These are phyloP conservation scores for Leptographium wingfieldii DNA, from an alignment of 2,329 filamentous ascomycete genomes.

Conservation along the genomic window DNA sequence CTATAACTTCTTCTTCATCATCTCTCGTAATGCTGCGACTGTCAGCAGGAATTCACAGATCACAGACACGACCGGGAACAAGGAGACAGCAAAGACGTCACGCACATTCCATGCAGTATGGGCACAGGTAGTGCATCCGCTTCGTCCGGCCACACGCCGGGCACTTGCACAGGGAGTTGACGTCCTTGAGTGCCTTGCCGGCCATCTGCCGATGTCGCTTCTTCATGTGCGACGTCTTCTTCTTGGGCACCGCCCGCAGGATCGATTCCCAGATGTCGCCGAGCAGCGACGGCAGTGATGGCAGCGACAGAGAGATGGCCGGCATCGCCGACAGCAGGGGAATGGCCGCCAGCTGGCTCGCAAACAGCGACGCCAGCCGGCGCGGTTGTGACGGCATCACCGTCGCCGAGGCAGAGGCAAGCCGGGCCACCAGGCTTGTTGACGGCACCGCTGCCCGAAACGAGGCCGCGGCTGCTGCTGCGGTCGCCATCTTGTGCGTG, in stretches of 20 bases:
- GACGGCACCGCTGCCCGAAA: constrained; percentile 7
- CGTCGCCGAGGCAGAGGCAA: neutral
- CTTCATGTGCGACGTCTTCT: constrained; percentile 95
- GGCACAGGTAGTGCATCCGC: constrained; percentile 78
- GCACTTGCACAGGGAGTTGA: constrained; percentile 76
- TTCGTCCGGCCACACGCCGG: constrained; percentile 80
- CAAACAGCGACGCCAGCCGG: constrained; percentile 28
- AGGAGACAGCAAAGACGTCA: neutral
- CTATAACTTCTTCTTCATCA: constrained; percentile 16
- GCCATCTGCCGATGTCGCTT: constrained; percentile 89
- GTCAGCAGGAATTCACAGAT: constrained; percentile 10
- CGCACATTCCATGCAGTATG: constrained; percentile 44
- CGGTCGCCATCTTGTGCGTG: neutral
- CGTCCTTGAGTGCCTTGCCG: constrained; percentile 87
- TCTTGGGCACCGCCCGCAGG: constrained; percentile 88
- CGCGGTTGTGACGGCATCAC: constrained; percentile 4
- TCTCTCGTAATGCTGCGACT: constrained; percentile 29
- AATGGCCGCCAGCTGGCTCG: constrained; percentile 26
- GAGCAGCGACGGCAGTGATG: constrained; percentile 49
- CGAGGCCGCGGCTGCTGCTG: constrained; percentile 3
- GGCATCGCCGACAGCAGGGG: constrained; percentile 18
- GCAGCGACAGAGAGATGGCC: constrained; percentile 42
- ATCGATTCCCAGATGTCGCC: constrained; percentile 87
- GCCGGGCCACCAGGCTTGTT: constrained; percentile 4
- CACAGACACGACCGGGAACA: neutral